Base-by-base conservation (phyloP, 805 yeast genomes). In the Ogataea neopini region DNA sequence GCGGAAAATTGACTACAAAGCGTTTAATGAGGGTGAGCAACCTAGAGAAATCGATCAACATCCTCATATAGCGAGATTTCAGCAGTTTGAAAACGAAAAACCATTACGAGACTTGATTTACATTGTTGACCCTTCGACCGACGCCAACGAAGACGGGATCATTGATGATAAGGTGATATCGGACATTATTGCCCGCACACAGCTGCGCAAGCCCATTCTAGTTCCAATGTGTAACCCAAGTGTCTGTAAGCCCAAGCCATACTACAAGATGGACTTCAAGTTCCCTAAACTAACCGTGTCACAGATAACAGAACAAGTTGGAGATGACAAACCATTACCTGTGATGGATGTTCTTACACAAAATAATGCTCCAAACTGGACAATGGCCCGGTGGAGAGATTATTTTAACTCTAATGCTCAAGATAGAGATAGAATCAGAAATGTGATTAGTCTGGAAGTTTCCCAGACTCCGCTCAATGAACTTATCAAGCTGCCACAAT, bases 331-430 rank as follows among this genome's bases (percentile, higher is more conserved):
- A 3, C 76, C 75, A 1, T 76, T 90, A 1, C 95, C 88, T 46
- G 96, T 90, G 1, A 88, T 90, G 92, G 96, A 90, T 62, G 96
- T 88, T 3, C 72, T 86, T 18, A 83, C 95, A 0, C 97, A 90
- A 58, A 84, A 84, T 46, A 76, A 80, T 32, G 60, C 72, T 10
- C 80, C 83, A 0, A 75, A 76, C 10, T 89, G 96, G 96, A 73
- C 76, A 15, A 64, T 89, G 70, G 75, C 75, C 1, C 73, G 71
- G 50, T 90, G 97, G 96, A 69, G 81, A 45, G 83, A 85, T 30
- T 90, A 89, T 63, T 88, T 81, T 64, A 64, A 72, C 20, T 61
- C 71, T 1, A 66, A 68, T 2, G 59, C 70, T 1, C 61, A 59
- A 0, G 71, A 72, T 10, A 68, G 92, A 37, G 88, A 84, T 53